Evolutionary conservation across 306 rosid species (phyloP).

Genomic region (Alnus rubra): DNA sequence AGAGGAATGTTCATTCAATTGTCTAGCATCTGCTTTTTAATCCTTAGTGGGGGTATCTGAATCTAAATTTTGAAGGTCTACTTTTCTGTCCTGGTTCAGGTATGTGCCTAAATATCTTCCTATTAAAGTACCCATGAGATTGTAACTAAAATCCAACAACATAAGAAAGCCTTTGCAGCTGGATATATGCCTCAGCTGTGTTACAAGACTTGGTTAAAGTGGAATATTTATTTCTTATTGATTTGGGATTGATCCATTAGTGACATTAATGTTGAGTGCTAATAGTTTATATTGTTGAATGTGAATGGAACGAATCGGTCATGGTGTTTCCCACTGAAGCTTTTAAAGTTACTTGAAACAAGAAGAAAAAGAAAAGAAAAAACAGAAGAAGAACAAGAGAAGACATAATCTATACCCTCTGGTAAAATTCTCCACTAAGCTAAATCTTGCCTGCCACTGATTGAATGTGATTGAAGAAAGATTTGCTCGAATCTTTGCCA

Average conservation of each 20-base stretch:
- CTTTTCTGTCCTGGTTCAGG: background rate
- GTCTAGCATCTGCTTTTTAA: constrained; percentile 8
- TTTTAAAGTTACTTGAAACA: background rate
- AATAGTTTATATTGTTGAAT: background rate
- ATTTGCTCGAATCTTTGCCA: background rate
- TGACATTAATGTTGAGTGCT: background rate
- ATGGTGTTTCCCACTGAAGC: background rate
- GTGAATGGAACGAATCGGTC: background rate
- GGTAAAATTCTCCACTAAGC: background rate
- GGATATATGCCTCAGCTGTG: constrained; percentile 1
- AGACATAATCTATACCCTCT: background rate
- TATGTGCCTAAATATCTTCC: background rate
- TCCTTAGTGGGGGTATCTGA: background rate
- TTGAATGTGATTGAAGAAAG: background rate
- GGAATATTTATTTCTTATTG: background rate
- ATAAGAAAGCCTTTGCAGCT: background rate
- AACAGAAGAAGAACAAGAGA: background rate
- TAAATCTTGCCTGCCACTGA: constrained; percentile 20
- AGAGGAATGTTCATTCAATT: background rate
- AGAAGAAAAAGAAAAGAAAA: background rate
- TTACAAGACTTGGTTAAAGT: background rate
- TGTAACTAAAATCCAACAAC: background rate
- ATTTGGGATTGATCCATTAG: background rate
- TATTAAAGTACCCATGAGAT: background rate
- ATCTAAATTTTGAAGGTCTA: background rate